Conservation (phyloP, 1,284 basidiomycete genomes). For the Puccinia coronata region DNA sequence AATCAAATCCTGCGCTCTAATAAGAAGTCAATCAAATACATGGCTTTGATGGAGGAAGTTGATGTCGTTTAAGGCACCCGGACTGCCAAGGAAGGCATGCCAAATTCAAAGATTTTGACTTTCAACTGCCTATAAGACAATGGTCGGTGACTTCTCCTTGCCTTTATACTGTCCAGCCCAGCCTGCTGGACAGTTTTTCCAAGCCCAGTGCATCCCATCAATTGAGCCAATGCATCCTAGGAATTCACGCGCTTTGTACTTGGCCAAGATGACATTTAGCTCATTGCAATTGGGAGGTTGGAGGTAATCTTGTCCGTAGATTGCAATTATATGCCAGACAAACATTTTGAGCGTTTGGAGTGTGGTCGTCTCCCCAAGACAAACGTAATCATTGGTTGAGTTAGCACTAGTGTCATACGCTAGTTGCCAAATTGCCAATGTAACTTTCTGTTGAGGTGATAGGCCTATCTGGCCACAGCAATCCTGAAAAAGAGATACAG, state of each 20-base stretch:
- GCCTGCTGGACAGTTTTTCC: slow-evolving; percentile 23
- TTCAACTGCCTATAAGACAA: slow-evolving; percentile 11
- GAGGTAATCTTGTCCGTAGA: not conserved
- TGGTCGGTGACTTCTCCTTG: not conserved
- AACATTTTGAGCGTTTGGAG: not conserved
- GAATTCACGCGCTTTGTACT: not conserved
- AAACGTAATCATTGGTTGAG: not conserved
- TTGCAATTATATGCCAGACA: not conserved
- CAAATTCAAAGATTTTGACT: too few relatives aligned
- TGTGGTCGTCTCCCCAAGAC: not conserved
- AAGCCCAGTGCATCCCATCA: slow-evolving; percentile 23
- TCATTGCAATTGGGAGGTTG: not conserved
- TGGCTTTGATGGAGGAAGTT: not conserved
- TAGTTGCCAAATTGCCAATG: too few relatives aligned
- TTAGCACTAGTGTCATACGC: not conserved
- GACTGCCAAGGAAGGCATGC: not conserved
- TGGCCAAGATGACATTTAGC: not conserved
- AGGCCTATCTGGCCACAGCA: too few relatives aligned
- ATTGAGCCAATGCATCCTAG: not conserved
- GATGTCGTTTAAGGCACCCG: not conserved
- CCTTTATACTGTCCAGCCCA: slow-evolving; percentile 17
- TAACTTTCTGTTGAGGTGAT: too few relatives aligned
- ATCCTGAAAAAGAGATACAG: too few relatives aligned
- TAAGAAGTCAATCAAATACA: not conserved
- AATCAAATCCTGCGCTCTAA: not conserved